These are phyloP conservation scores for Xylariaceae sp. DNA, from an alignment of 2,329 filamentous ascomycete species.

Conservation along the genomic window DNA sequence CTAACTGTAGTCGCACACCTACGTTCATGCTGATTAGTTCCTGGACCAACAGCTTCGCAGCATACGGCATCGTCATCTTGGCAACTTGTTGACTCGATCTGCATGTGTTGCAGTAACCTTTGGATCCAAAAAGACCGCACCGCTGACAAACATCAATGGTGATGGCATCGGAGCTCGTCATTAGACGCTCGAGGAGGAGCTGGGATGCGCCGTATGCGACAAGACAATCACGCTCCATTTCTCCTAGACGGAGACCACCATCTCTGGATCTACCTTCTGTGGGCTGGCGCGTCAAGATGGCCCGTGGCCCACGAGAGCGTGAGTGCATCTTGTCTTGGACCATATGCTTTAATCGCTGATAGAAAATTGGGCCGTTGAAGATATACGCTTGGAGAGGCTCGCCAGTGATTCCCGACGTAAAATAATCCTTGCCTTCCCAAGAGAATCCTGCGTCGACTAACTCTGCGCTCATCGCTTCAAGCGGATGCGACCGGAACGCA, in stretches of 20 bases:
- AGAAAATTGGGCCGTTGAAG: slow-evolving; percentile 98
- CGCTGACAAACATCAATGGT: slow-evolving; percentile 91
- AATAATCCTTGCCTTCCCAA: slow-evolving; percentile 96
- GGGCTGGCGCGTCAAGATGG: slow-evolving; percentile 91
- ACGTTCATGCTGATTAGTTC: slow-evolving; percentile 99
- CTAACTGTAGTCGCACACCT: slow-evolving; percentile 86
- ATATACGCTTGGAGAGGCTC: slow-evolving; percentile 94
- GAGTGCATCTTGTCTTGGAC: slow-evolving; percentile 99
- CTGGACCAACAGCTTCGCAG: slow-evolving; percentile 93
- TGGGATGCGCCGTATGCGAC: slow-evolving; percentile 97
- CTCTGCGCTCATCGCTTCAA: slow-evolving; percentile 87
- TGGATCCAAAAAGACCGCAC: slow-evolving; percentile 94
- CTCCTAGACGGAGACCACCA: slow-evolving; percentile 89
- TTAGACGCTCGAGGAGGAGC: slow-evolving; percentile 87
- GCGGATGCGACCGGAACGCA: slow-evolving; percentile 80
- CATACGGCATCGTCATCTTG: slow-evolving; percentile 96
- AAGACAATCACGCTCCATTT: slow-evolving; percentile 98
- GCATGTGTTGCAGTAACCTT: slow-evolving; percentile 93
- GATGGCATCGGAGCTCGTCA: slow-evolving; percentile 91
- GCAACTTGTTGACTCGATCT: slow-evolving; percentile 83
- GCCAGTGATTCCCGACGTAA: slow-evolving; percentile 93
- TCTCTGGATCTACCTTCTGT: slow-evolving; percentile 94
- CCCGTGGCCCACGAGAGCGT: slow-evolving; percentile 84
- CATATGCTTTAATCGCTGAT: slow-evolving; percentile 99
- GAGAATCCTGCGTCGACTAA: slow-evolving; percentile 89